phyloP scores from a whole-genome alignment of 78 protist species.

The Bodo saltans region DNA sequence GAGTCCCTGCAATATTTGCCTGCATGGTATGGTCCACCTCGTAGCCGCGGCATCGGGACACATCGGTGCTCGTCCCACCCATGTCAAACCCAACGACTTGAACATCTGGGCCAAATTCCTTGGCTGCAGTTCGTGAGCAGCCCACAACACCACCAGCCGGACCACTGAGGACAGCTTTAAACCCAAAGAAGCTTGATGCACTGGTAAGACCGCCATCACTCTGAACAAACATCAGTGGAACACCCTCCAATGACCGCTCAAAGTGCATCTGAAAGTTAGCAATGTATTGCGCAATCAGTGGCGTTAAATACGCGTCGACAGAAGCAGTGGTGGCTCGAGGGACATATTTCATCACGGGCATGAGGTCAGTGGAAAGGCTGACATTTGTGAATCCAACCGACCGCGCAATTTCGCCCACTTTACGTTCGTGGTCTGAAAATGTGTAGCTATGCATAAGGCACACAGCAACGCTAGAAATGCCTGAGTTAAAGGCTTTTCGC shows the following conservation, averaged over 20 bases:
- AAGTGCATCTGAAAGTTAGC: constrained; percentile 65
- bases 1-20: constrained; percentile 75
- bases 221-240: constrained; percentile 82
- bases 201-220: constrained; percentile 90
- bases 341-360: constrained; percentile 73
- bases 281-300: constrained; percentile 62
- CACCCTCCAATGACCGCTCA: constrained; percentile 41
- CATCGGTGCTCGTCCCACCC: constrained; percentile 96
- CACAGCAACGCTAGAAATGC: constrained; percentile 71
- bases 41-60: constrained; percentile 36
- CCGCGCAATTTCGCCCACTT: constrained; percentile 57
- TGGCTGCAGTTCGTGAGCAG: constrained; percentile 19
- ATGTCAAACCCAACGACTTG: constrained; percentile 92
- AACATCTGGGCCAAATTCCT: not conserved
- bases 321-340: constrained; percentile 88
- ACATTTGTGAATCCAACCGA: constrained; percentile 84
- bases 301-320: constrained; percentile 95
- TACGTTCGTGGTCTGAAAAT: constrained; percentile 64
- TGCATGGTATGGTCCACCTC: constrained; percentile 84
- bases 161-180: constrained; percentile 84
- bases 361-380: constrained; percentile 62
- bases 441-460: constrained; percentile 82
- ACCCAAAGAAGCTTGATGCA: constrained; percentile 65
- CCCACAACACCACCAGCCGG: constrained; percentile 96
- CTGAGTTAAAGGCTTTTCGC: constrained; percentile 39